These are phyloP conservation scores for Suillus paluster DNA, from an alignment of 768 basidiomycete species.

Conservation along the genomic window DNA sequence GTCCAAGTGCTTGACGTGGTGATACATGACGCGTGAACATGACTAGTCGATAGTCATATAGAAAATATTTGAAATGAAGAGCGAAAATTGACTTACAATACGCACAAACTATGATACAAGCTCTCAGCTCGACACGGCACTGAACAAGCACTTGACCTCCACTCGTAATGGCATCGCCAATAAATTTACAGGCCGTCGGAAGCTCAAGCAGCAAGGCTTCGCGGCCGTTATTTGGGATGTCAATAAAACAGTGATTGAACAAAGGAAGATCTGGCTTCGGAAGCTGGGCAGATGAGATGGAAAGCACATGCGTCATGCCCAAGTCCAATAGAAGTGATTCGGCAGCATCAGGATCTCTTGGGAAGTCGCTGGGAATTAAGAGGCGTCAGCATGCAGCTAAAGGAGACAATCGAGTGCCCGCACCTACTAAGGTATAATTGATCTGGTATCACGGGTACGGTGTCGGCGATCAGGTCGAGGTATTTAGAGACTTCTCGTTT, in stretches of 20 bases:
- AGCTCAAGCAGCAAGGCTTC: conserved; percentile 51
- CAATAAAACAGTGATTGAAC: conserved; percentile 47
- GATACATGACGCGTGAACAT: conserved; percentile 48
- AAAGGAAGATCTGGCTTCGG: conserved; percentile 34
- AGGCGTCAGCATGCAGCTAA: not conserved
- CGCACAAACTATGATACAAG: conserved; percentile 56
- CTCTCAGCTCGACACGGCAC: conserved; percentile 55
- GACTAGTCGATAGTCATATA: conserved; percentile 37
- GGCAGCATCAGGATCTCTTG: conserved; percentile 53
- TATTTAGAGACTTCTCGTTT: conserved; percentile 57
- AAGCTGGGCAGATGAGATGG: conserved; percentile 56
- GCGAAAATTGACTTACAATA: conserved; percentile 45
- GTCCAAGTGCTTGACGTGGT: conserved; percentile 42
- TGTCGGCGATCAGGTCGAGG: conserved; percentile 55
- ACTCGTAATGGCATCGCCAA: conserved; percentile 44
- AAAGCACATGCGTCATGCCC: conserved; percentile 56
- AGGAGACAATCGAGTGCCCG: conserved; percentile 2
- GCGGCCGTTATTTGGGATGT: conserved; percentile 42
- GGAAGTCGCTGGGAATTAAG: conserved; percentile 52
- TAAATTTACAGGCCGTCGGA: conserved; percentile 49
- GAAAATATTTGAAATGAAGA: not conserved
- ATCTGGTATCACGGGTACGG: conserved; percentile 53
- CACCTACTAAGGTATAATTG: conserved; percentile 58
- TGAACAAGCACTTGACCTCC: conserved; percentile 58
- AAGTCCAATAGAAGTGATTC: conserved; percentile 54